Percentiles rank a stretch among this genome's conserved stretches.
Evolutionary conservation across 2,329 filamentous ascomycete species (phyloP).

Genomic region (Sordariomycetes sp.): DNA sequence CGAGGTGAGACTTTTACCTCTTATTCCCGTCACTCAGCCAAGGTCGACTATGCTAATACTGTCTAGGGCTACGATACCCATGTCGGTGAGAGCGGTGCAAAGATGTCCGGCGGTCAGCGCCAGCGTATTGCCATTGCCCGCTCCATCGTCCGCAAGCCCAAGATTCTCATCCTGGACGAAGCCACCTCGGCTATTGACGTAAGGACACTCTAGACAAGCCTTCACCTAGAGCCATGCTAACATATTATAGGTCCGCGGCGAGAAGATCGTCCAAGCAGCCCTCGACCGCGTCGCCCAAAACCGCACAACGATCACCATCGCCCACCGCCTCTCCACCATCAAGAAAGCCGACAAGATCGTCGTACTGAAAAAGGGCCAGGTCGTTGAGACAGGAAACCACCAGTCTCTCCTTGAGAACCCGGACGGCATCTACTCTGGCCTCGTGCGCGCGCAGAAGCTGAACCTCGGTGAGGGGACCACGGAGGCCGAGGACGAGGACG

Average conservation of each 20-base stretch:
- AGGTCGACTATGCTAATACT: neutral
- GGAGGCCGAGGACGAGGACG: conserved; percentile 12
- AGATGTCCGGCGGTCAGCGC: conserved; percentile 74
- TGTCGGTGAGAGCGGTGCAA: conserved; percentile 67
- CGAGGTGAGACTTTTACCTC: conserved; percentile 19
- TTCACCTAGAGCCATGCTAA: too few species aligned
- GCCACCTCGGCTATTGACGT: conserved; percentile 55
- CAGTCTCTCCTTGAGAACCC: conserved; percentile 50
- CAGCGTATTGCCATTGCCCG: conserved; percentile 70
- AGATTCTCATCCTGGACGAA: conserved; percentile 64
- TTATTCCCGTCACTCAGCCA: neutral
- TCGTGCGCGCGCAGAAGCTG: conserved; percentile 52
- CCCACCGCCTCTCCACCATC: conserved; percentile 62
- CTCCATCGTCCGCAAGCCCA: conserved; percentile 58
- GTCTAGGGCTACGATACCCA: conserved; percentile 53
- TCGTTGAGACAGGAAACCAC: conserved; percentile 66
- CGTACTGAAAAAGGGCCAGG: conserved; percentile 39
- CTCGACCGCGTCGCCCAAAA: conserved; percentile 46
- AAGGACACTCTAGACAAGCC: too few species aligned
- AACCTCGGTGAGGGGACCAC: conserved; percentile 32
- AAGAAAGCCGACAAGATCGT: conserved; percentile 68
- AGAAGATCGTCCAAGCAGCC: conserved; percentile 50
- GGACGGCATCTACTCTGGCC: conserved; percentile 49
- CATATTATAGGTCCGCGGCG: conserved; percentile 19
- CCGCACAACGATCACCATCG: conserved; percentile 61